Conservation (phyloP, 169 alveolate species). For the Plasmodium malariae region DNA sequence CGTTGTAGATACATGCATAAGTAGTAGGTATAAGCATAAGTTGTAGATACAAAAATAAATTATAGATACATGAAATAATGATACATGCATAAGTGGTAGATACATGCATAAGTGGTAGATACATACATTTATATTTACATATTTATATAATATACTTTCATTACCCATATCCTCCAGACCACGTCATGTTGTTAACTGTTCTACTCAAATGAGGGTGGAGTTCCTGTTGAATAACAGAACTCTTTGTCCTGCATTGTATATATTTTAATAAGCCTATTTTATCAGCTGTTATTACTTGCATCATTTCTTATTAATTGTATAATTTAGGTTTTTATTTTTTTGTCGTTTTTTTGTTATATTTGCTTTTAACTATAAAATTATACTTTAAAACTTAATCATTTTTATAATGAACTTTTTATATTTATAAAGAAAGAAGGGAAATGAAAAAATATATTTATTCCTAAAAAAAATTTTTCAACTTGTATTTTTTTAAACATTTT, state of each 20-base stretch:
- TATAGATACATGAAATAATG: not conserved
- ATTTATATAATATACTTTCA: no score
- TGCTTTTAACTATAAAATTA: not conserved
- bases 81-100: not conserved
- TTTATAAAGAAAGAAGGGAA: no score
- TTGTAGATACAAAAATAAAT: no score
- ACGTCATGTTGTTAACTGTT: conserved; percentile 50
- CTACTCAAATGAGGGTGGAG: conserved; percentile 38
- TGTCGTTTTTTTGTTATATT: not conserved
- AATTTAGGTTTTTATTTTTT: not conserved
- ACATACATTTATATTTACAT: no score
- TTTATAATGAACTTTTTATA: no score
- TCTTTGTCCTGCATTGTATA: conserved; percentile 32
- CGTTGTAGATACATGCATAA: no score
- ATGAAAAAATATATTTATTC: no score
- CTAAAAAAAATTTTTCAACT: no score
- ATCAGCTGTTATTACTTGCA: conserved; percentile 71
- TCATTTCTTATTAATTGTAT: conserved; percentile 1
- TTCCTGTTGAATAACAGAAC: conserved; percentile 29
- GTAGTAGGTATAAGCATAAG: no score
- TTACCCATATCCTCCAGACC: conserved; percentile 78
- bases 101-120: no score
- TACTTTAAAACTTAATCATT: no score
- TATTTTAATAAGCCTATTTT: conserved; percentile 56
- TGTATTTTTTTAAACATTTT: no score